Evolutionary conservation across 2,329 filamentous ascomycete genomes (phyloP), one percentile per base, ranked within the genome.

Genomic region (Botrytis pseudocinerea): DNA sequence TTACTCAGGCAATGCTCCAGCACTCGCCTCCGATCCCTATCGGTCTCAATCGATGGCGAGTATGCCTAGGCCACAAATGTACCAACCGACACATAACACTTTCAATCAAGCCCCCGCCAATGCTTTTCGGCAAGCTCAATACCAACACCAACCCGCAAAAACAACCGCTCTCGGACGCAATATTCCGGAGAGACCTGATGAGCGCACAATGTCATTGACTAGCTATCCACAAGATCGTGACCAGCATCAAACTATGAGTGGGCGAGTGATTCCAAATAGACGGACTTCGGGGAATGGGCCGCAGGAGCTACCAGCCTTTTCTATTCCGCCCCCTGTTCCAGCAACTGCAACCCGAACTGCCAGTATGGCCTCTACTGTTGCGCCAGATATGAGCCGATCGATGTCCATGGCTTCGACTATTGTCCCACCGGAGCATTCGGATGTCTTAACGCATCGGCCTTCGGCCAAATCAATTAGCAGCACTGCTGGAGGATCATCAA

Each of bases 161-260:
- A 97, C 94, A 66, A 99, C 96, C 4, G 93, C 95, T 14, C 95
- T 98, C 81, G 96, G 96, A 46, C 89, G 96, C 74, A 87, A 96
- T 51, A 94, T 99, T 14, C 96, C 96, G 1, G 95, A 98, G 80
- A 90, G 95, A 71, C 92, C 95, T 75, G 93, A 97, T 79, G 95
- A 98, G 82, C 90, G 96, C 73, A 91, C 96, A 76, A 98, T 98
- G 96, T 97, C 95, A 63, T 92, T 99, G 91, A 96, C 92, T 8
- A 93, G 93, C 16, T 93, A 94, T 77, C 87, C 91, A 4, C 87
- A 92, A 71, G 93, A 97, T 78, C 87, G 89, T 74, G 92, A 93
- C 79, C 86, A 94, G 62, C 92, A 96, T 82, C 95, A 98, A 82
- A 98, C 95, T 9, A 97, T 95, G 89, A 97, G 93, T 80, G 96